Base-by-base conservation (phyloP, 305 asterid species). In the Andrographis paniculata region DNA sequence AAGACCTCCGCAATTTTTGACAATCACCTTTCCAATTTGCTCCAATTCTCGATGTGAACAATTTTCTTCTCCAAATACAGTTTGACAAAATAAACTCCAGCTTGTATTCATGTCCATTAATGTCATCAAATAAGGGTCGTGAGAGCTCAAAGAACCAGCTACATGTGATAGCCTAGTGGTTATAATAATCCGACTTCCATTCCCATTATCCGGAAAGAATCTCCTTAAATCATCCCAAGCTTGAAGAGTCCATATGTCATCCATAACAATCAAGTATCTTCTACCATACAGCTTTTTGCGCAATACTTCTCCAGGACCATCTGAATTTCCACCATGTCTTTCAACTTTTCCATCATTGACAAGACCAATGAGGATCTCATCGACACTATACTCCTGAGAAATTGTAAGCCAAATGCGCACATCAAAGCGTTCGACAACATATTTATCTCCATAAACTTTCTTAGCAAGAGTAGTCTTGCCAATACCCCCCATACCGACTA, bases 181-280 rank as follows among this genome's bases (percentile, higher is more conserved):
- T 19, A 62, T 20, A 41, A 65, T 14, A 35, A 65, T 30, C 19
- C 65, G 53, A 53, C 71, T 59, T 49, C 62, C 58, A 20, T 65
- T 63, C 4, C 27, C 21, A 2, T 2, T 40, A 24, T 24, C 8
- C 8, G 30, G 30, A 24, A 24, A 3, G 30, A 3, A 24, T 3
- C 6, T 24, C 39, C 27, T 27, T 8, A 47, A 5, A 1, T 14
- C 43, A 7, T 16, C 30, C 54, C 54, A 49, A 10, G 28, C 54
- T 2, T 31, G 11, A 9, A n/a, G 31, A 4, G 42, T 20, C 43
- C 43, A 31, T 20, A 31, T 20, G 33, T 31, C 43, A 30, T 35
- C 54, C 13, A 30, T 9, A 0, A 49, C 27, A 31, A 49, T 49
- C 6, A 33, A 37, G 18, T 50, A 50, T 23, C 35, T 36, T 12